Base-by-base conservation (phyloP, 2,329 filamentous ascomycete genomes). In the Penicillium olsonii region DNA sequence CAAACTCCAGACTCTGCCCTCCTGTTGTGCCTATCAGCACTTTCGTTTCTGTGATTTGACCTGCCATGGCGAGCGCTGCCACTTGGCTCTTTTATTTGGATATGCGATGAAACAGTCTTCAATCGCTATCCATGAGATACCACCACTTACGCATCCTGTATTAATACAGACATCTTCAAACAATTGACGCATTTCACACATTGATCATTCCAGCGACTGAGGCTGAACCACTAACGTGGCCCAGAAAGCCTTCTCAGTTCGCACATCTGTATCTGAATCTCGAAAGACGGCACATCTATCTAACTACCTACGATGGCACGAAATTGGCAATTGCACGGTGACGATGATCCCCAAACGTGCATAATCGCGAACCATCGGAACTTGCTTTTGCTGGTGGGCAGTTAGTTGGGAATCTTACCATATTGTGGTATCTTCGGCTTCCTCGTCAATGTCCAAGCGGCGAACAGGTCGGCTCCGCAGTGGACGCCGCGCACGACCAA, bases 81-180 rank as follows among this genome's bases (percentile, higher is more conserved):
- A 46, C 37, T 38, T 35, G 48, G 48, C 35, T 43, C 53, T 39
- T 53, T 59, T 55, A 53, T 46, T 57, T 52, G 45, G 53, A 48
- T 37, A 50, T 52, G 57, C 54, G 56, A 54, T 54, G 45, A 41
- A 53, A 56, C 40, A 33, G 42, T 51, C 29, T 47, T 37, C 31
- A 49, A 45, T 60, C 56, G 52, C 52, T 40, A 45, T 49, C 56
- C 40, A 57, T 59, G 57, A 59, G 59, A 62, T 62, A 62, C 59
- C 59, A 62, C 46, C 56, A 48, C 54, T 52, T 52, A 55, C 47
- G 44, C 40, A 54, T 56, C 27, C 38, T 60, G 59, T 62, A 62
- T 53, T 50, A 60, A 48, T 57, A 59, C 49, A 56, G 50, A 45
- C 45, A 45, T 31, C 37, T 50, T 52, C 42, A 49, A 14, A 52